Base-by-base conservation (phyloP, 129 eudicot genomes). In the Smallanthus sonchifolius region DNA sequence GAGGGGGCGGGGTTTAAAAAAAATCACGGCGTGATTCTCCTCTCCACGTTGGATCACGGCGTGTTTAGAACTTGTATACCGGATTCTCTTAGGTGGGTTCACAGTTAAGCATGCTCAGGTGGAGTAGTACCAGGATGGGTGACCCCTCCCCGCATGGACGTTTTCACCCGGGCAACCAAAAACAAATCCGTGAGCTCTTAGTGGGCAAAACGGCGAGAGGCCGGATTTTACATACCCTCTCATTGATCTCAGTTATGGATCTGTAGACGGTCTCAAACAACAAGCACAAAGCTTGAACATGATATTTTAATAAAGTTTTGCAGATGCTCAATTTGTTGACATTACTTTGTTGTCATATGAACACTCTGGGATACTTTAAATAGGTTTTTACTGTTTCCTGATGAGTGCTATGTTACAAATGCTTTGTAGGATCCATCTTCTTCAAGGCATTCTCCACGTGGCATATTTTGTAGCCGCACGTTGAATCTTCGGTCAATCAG, bases 381-480 rank as follows among this genome's bases (percentile, higher is more conserved):
- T 16, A 10, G 24, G 36, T 43, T 32, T 65, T 49, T 55, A 20
- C 16, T 62, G 52, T 42, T 72, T 49, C 14, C 72, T 80, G 57
- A 20, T 16, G 69, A 6, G 67, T 45, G 73, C 52, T 32, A n/a
- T 13, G 19, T 57, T 65, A 54, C 13, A 30, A 71, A 35, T 45
- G 35, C 8, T 82, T 40, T 85, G 82, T 87, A 92, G 98, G 95
- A 75, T 71, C 98, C 98, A 54, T 79, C 80, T 68, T 85, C 95
- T 32, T 79, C 92, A 0, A 84, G 82, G 57, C 81, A 86, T 72
- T 89, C 98, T 54, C 83, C 95, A 2, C 98, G 98, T 79, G 98
- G 98, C 55, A 89, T 92, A 66, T 92, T 89, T 83, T 92, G 98
- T 79, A 89, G 78, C 69, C 96, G 98, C 43, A 92, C 98, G 7